Percentiles rank a stretch among this genome's conserved stretches.
These are phyloP conservation scores for Paecilomyces formosus DNA, from an alignment of 2,329 filamentous ascomycete genomes.

Conservation along the genomic window DNA sequence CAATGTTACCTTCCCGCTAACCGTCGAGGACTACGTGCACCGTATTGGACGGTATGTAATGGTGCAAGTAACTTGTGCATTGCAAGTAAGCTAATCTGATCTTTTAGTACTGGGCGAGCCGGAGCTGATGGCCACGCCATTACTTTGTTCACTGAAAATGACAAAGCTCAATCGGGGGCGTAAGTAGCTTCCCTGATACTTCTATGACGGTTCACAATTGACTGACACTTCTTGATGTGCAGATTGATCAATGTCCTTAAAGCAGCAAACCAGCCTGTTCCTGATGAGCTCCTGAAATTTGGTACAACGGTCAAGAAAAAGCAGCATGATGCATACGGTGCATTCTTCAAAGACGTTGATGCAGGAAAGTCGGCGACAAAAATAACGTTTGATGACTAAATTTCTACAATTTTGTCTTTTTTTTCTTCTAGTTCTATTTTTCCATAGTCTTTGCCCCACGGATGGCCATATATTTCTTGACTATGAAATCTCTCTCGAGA, in stretches of 20 bases:
- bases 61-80: slow-evolving; percentile 4
- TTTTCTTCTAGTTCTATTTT: slow-evolving; percentile 12
- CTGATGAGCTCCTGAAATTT: slow-evolving; percentile 86
- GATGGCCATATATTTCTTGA: slow-evolving; percentile 15
- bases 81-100: slow-evolving; percentile 7
- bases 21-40: slow-evolving; percentile 96
- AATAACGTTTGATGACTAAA: slow-evolving; percentile 71
- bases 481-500: slow-evolving; percentile 26
- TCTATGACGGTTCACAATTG: neutral
- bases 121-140: slow-evolving; percentile 84
- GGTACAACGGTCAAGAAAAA: slow-evolving; percentile 99
- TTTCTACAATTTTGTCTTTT: slow-evolving; percentile 10
- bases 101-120: slow-evolving; percentile 72
- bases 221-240: slow-evolving; percentile 13
- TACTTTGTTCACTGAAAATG: slow-evolving; percentile 89
- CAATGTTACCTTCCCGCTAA: slow-evolving; percentile 91
- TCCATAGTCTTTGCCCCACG: slow-evolving; percentile 10
- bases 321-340: slow-evolving; percentile 88
- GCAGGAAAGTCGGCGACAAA: slow-evolving; percentile 79
- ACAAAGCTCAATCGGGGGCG: slow-evolving; percentile 85
- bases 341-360: slow-evolving; percentile 88
- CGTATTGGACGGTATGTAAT: slow-evolving; percentile 61
- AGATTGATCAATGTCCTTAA: slow-evolving; percentile 91
- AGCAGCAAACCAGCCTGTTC: slow-evolving; percentile 84
- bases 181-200: slow-evolving; percentile 45